These are phyloP conservation scores for Myriosclerotinia curreyana DNA, from an alignment of 2,329 filamentous ascomycete species.

Conservation along the genomic window DNA sequence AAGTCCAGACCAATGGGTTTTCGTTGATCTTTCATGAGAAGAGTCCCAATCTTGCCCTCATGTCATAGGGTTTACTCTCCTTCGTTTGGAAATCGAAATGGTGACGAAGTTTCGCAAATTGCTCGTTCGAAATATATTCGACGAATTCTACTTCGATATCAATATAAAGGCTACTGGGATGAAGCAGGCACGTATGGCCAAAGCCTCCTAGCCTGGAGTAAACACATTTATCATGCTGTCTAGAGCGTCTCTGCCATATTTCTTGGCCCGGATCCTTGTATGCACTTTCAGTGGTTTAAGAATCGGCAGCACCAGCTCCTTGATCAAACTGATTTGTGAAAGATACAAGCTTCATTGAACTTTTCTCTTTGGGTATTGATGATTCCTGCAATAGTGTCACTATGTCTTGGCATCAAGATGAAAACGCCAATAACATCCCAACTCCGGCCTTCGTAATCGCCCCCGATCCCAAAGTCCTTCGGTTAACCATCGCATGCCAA, in stretches of 20 bases:
- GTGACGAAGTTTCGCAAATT: background rate
- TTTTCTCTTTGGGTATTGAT: background rate
- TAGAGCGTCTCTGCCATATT: background rate
- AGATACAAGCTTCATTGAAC: background rate
- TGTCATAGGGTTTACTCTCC: background rate
- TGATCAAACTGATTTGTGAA: background rate
- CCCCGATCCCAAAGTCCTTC: background rate
- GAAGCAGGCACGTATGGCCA: background rate
- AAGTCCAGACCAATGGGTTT: background rate
- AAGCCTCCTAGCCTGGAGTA: too few species aligned
- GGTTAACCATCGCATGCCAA: background rate
- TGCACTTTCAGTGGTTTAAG: background rate
- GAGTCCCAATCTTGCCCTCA: background rate
- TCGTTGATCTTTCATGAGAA: background rate
- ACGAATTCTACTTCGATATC: background rate
- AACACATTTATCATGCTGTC: background rate
- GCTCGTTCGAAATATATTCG: background rate
- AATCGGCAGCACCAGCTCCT: background rate
- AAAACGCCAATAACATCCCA: background rate
- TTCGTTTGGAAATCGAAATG: background rate
- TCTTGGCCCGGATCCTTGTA: background rate
- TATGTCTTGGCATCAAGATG: background rate
- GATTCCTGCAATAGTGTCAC: background rate
- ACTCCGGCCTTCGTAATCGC: background rate
- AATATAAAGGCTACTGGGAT: background rate